A percentile compares a stretch with the other conserved stretches of the same genome.
Evolutionary conservation across 2,329 filamentous ascomycete genomes (phyloP).

Genomic region (Talaromyces sp.): DNA sequence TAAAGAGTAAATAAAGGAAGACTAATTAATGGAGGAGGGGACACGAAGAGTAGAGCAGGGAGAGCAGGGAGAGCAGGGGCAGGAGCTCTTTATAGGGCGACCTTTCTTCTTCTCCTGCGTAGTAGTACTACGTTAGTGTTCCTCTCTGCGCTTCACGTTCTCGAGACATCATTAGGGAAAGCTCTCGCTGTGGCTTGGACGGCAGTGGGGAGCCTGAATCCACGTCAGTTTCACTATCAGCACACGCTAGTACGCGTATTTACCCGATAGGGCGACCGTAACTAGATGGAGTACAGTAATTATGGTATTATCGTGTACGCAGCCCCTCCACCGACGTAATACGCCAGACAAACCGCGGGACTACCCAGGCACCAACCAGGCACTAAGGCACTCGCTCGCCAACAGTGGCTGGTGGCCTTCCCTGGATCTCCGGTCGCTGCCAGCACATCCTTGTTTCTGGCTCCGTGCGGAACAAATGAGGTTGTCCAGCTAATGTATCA

Average conservation of each 20-base stretch:
- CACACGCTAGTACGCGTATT: neutral
- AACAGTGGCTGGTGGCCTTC: neutral
- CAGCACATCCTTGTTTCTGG: neutral
- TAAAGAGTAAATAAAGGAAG: neutral
- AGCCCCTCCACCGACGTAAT: constrained; percentile 8
- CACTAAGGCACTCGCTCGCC: neutral
- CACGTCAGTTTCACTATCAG: constrained; percentile 5
- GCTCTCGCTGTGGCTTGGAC: constrained; percentile 1
- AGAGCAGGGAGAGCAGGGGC: neutral
- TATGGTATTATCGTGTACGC: neutral
- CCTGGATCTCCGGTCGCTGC: neutral
- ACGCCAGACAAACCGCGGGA: neutral
- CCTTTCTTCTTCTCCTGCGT: neutral
- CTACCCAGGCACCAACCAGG: neutral
- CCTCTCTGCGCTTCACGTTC: neutral
- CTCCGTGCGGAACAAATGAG: neutral
- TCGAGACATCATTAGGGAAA: neutral
- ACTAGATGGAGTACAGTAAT: neutral
- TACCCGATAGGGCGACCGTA: neutral
- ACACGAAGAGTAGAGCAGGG: neutral
- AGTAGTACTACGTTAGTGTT: no score
- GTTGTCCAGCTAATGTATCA: neutral
- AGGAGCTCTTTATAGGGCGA: neutral
- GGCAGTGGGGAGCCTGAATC: neutral
- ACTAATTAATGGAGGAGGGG: neutral